A percentile compares a stretch with the other conserved stretches of the same genome.
phyloP scores from a whole-genome alignment of 257 asterid genomes.

The Linderniella brevidens region DNA sequence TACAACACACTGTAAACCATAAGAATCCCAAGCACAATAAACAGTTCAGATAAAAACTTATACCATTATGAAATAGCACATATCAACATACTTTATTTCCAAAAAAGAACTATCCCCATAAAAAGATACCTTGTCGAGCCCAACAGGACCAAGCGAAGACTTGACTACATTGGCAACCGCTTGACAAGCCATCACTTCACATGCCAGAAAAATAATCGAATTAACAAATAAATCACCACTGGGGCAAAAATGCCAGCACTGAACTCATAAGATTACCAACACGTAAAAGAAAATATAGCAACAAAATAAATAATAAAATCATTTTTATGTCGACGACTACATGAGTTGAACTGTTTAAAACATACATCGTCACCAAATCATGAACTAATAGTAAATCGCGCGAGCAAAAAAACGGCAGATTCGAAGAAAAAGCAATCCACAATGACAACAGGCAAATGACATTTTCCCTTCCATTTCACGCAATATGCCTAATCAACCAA shows the following conservation, averaged over 20 bases:
- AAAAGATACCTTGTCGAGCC: conserved; percentile 76
- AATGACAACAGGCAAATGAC: too few species aligned
- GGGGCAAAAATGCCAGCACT: not conserved
- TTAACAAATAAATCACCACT: not conserved
- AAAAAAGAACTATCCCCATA: not conserved
- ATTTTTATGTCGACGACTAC: too few species aligned
- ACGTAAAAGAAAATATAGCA: not conserved
- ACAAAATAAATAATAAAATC: not conserved
- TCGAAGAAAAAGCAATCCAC: too few species aligned
- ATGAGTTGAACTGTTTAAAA: too few species aligned
- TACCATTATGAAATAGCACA: not conserved
- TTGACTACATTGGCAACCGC: conserved; percentile 87
- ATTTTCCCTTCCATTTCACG: too few species aligned
- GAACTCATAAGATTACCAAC: not conserved
- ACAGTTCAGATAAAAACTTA: not conserved
- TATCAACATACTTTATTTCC: not conserved
- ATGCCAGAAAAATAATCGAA: conserved; percentile 2
- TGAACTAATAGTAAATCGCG: too few species aligned
- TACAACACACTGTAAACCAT: too few species aligned
- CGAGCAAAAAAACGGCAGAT: too few species aligned
- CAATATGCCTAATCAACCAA: too few species aligned
- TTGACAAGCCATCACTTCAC: conserved; percentile 74
- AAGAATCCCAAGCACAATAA: not conserved
- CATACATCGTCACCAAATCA: too few species aligned
- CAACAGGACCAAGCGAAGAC: conserved; percentile 94